Base-by-base conservation (phyloP, 2,329 filamentous ascomycete genomes). In the Aspergillus neoniger region DNA sequence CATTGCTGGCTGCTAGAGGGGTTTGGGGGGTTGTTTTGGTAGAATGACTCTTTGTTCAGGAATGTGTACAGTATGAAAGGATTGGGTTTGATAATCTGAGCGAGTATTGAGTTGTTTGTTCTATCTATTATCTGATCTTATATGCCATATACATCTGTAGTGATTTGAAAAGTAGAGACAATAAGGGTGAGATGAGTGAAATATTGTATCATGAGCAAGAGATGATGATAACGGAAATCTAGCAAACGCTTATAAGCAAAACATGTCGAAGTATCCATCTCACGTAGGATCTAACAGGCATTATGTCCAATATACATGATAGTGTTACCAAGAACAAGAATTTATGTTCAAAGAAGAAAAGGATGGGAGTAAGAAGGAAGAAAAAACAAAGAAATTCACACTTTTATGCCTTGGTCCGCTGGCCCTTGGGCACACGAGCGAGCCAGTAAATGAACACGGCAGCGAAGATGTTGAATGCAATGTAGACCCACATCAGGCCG, bases 401-500 rank as follows among this genome's bases (percentile, higher is more conserved):
- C 15, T 55, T 36, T 36, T 36, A 36, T 14, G 32, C 57, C 63
- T 72, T 68, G 57, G 57, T 67, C 63, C 69, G 69, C 63, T 55
- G 72, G 55, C 69, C 70, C 70, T 79, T 79, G 3, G 78, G 78
- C 4, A 89, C 86, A 14, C 87, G 77, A 68, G 87, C 85, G 19
- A 86, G 65, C 72, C 84, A 91, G 74, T 91, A 91, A 1, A 87
- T 74, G 10, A 80, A 63, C 2, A 90, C 77, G 0, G 88, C 86
- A 2, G 82, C 76, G 41, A 75, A 74, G 41, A 89, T 81, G 67
- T 91, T 89, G 73, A 91, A 89, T 0, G 76, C 61, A 41, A 91
- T 82, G 66, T 84, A 91, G 0, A 80, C 86, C 84, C 87, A 91
- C 68, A 91, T 77, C 43, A 91, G 80, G 1, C 88, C 89, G 60